These are phyloP conservation scores for Xylariaceae sp. DNA, from an alignment of 2,329 filamentous ascomycete species.

Conservation along the genomic window DNA sequence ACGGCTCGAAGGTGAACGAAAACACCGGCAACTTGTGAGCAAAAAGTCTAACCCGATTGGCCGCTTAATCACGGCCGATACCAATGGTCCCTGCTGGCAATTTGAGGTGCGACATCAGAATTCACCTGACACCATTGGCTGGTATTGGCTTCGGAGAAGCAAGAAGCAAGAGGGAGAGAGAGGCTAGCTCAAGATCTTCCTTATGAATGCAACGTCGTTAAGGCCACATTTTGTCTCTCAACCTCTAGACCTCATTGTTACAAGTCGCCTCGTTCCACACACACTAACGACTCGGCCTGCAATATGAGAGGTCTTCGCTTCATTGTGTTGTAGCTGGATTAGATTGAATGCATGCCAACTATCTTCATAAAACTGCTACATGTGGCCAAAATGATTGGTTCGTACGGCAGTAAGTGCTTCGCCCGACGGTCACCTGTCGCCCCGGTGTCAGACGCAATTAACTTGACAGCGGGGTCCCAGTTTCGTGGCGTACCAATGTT, in stretches of 20 bases:
- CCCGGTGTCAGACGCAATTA: background rate
- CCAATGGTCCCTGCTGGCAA: background rate
- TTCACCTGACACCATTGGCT: background rate
- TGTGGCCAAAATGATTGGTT: constrained; percentile 41
- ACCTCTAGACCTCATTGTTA: background rate
- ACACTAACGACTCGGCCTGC: too few relatives aligned
- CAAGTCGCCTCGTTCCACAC: background rate
- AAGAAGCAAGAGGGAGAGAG: background rate
- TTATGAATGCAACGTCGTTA: too few relatives aligned
- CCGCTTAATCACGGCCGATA: background rate
- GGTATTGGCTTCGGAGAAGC: background rate
- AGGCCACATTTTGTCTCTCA: constrained; percentile 1
- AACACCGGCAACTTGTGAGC: background rate
- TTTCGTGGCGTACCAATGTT: constrained; percentile 1
- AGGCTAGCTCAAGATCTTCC: background rate
- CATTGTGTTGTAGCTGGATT: background rate
- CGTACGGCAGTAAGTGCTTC: constrained; percentile 10
- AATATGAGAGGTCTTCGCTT: too few relatives aligned
- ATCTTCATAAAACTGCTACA: constrained; percentile 23
- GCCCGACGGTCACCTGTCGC: constrained; percentile 1
- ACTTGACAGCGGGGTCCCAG: constrained; percentile 10
- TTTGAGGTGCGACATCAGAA: background rate
- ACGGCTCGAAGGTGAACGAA: background rate
- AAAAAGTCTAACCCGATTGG: constrained; percentile 1
- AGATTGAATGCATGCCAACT: constrained; percentile 16